Percentiles rank a stretch among this genome's conserved stretches.
These are phyloP conservation scores for Magnusiomyces magnusii DNA, from an alignment of 1,139 yeast genomes.

Conservation along the genomic window DNA sequence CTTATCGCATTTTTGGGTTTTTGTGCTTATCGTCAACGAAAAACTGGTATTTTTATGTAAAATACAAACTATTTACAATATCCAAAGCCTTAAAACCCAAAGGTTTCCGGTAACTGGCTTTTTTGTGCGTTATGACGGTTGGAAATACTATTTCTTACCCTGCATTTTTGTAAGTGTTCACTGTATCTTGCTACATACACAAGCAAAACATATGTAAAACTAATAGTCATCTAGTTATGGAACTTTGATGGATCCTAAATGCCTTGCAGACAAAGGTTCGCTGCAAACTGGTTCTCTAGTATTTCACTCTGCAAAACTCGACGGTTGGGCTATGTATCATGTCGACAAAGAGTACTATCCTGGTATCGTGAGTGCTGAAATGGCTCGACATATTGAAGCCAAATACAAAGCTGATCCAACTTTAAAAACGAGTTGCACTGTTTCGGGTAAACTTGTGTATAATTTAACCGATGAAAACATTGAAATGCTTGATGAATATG, in stretches of 20 bases:
- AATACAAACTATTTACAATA: too few species aligned
- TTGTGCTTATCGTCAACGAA: too few species aligned
- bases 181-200: background rate
- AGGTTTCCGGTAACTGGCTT: background rate
- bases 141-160: too few species aligned
- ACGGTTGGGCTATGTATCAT: slow-evolving; percentile 22
- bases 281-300: slow-evolving; percentile 18
- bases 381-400: background rate
- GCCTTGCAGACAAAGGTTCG: slow-evolving; percentile 27
- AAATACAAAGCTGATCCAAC: background rate
- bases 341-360: slow-evolving; percentile 29
- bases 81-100: too few species aligned
- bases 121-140: too few species aligned
- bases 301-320: slow-evolving; percentile 22
- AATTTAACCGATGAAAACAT: slow-evolving; percentile 23
- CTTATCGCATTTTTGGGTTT: too few species aligned
- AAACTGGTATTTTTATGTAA: too few species aligned
- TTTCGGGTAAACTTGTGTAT: slow-evolving; percentile 27
- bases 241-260: slow-evolving; percentile 31
- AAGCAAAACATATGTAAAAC: background rate
- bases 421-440: slow-evolving; percentile 12
- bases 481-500: slow-evolving; percentile 26
- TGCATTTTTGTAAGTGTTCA: slow-evolving; percentile 4
- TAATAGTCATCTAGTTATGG: slow-evolving; percentile 25
- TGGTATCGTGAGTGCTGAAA: slow-evolving; percentile 20